Base-by-base conservation (phyloP, 2,329 filamentous ascomycete species). In the Sporothrix phasma region DNA sequence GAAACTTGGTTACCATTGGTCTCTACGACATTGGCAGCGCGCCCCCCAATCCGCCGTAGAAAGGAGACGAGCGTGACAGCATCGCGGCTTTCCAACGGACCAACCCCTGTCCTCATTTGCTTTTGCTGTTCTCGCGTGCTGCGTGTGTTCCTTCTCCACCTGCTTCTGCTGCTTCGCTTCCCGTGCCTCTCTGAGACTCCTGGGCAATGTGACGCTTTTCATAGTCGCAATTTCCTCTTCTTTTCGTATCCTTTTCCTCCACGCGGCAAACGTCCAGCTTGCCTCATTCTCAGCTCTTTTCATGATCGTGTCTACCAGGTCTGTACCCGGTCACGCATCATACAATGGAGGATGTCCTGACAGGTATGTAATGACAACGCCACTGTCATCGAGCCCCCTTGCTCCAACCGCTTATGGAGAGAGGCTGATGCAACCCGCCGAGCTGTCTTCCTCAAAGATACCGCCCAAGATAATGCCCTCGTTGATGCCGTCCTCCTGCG, bases 381-480 rank as follows among this genome's bases (percentile, higher is more conserved):
- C 7, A 5, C 22, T 26, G 19, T 43, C 19, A 31, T 3, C 26
- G 3, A 5, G 2, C 26, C 24, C 7, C 19, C 17, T 37, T 29
- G n/a, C 11, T 3, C 1, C 15, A 3, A 17, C 2, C 22, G 3
- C 22, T 61, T 67, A 71, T n/a, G 69, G 67, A 1, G 70, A 71
- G 63, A 76, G 64, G 54, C 73, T 75, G 43, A 80, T 67, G 65
- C 77, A 79, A 24, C 73, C 73, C 8, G 69, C 66, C 6, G 73
- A 68, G 68, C 76, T 81, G 67, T 82, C 76, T 72, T 84, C 82
- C 64, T 79, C 71, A 69, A 84, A 84, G 59, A 84, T 77, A 5
- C 80, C 80, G 1, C 77, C 78, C 67, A 76, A 84, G 39, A 82
- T 75, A 45, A 84, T 69, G 1, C 81, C 81, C 71, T 84, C 81